Base-by-base conservation (phyloP, 345 rosid genomes). In the Litchi chinensis region DNA sequence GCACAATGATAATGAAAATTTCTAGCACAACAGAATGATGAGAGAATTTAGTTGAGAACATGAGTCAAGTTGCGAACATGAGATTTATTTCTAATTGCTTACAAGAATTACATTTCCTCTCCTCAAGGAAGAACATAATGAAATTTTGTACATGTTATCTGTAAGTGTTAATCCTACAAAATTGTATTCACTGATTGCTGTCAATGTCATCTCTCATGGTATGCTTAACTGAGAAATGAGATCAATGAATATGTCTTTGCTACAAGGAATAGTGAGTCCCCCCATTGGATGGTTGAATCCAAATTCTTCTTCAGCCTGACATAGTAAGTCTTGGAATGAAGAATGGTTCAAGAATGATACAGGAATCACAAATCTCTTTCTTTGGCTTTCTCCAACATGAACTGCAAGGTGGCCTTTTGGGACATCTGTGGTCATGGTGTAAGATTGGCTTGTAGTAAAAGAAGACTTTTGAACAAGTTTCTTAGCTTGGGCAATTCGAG, bases 241-340 rank as follows among this genome's bases (percentile, higher is more conserved):
- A 62, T 81, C 74, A 11, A 79, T 15, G 77, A 83, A 83, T 41
- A 79, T 75, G 57, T 79, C 83, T 65, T 79, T 85, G 44, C 48
- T 43, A 79, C 90, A 87, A 0, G 88, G 87, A 75, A 83, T 85
- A 22, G 86, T 83, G 39, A 85, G 62, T 6, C 80, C 77, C 8
- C 88, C 90, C 83, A 74, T 76, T 11, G 85, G 83, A 77, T 87
- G 83, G 24, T 85, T 18, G 62, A 76, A 87, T 4, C 88, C 86
- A 24, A 84, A 87, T 57, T 85, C 86, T 73, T 87, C 82, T 75
- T 85, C 86, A 0, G 85, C 85, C 37, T 43, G 80, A 15, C 21
- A 62, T 1, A 85, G 82, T 77, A 87, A 79, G 57, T 77, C 82
- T 59, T 75, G 83, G 60, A 87, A 83, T 48, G 84, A 81, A 77